phyloP scores from a whole-genome alignment of 768 basidiomycete genomes.

The Lentinula aciculospora region DNA sequence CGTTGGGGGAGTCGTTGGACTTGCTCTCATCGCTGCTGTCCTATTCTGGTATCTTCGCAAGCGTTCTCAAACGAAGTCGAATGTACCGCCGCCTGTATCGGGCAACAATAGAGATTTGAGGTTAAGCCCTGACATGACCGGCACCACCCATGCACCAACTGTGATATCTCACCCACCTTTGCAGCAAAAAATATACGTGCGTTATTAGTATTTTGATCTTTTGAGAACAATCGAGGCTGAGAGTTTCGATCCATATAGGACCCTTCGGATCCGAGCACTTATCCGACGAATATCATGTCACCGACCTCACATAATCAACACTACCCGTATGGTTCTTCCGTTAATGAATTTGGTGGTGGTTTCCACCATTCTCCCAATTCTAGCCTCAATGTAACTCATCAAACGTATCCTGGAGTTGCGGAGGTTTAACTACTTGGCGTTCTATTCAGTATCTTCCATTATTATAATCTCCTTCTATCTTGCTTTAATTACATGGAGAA shows the following conservation, averaged over 20 bases:
- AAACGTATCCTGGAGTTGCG: not conserved
- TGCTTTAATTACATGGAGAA: not conserved
- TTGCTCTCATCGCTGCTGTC: conserved; percentile 14
- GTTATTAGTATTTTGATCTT: conserved; percentile 8
- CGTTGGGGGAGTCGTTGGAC: conserved; percentile 17
- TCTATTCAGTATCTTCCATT: not conserved
- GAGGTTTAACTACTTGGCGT: not conserved
- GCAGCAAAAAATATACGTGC: conserved; percentile 23
- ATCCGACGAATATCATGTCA: not conserved
- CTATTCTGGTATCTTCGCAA: conserved; percentile 13
- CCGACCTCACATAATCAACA: not conserved
- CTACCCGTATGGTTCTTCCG: not conserved
- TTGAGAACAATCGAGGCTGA: not conserved
- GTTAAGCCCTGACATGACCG: conserved; percentile 6
- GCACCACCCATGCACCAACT: conserved; percentile 2
- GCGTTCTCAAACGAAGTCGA: not conserved
- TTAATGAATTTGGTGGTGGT: not conserved
- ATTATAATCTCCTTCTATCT: not conserved
- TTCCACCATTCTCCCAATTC: not conserved
- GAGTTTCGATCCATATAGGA: conserved; percentile 16
- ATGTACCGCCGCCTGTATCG: not conserved
- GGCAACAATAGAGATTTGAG: conserved; percentile 1
- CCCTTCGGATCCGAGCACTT: conserved; percentile 26
- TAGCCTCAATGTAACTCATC: not conserved
- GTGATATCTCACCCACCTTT: conserved; percentile 10